These are phyloP conservation scores for Fusarium sp. DNA, from an alignment of 2,329 filamentous ascomycete genomes.

Conservation along the genomic window DNA sequence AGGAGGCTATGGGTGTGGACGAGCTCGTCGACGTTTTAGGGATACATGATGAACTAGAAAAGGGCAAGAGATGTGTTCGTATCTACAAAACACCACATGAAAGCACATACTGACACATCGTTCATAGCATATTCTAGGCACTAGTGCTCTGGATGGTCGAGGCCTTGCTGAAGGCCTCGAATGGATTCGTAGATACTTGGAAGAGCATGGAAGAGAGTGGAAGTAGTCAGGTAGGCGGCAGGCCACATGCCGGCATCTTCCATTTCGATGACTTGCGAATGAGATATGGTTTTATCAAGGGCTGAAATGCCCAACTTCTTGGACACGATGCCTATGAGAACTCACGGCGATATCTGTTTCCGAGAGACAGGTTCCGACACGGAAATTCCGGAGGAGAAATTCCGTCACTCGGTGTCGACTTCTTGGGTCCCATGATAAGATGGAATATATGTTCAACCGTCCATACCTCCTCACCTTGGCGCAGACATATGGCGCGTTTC, in stretches of 20 bases:
- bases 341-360: not conserved
- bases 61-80: slow-evolving; percentile 1
- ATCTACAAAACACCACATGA: not conserved
- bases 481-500: not conserved
- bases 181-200: not conserved
- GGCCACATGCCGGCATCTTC: not conserved
- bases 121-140: not conserved
- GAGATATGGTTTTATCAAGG: not conserved
- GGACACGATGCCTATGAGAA: not conserved
- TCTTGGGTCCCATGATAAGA: not conserved
- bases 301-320: not conserved
- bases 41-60: not conserved
- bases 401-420: not conserved
- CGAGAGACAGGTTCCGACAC: not conserved
- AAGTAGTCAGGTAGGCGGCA: not conserved
- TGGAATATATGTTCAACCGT: not conserved
- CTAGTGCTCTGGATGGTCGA: not conserved
- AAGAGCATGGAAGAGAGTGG: not conserved
- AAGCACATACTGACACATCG: not conserved
- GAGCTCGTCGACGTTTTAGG: not conserved
- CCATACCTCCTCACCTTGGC: no score
- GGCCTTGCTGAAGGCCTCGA: not conserved
- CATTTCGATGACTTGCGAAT: not conserved
- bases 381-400: not conserved
- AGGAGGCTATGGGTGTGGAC: not conserved